phyloP scores from a whole-genome alignment of 805 yeast genomes.

The Wickerhamiella nectarea region DNA sequence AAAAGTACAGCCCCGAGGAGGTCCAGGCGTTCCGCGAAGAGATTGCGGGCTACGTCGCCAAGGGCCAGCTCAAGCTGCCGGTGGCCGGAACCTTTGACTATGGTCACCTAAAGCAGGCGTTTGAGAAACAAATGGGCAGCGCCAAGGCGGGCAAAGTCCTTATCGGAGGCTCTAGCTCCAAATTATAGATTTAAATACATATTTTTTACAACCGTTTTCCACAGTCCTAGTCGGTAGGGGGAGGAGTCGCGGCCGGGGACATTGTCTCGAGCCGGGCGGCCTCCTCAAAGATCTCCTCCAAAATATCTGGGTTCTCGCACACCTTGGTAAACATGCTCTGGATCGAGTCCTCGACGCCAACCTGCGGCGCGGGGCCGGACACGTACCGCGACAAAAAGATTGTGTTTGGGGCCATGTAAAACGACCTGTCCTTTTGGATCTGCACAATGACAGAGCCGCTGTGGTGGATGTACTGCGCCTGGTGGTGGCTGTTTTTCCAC shows the following conservation, averaged over 20 bases:
- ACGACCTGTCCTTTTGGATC: conserved; percentile 60
- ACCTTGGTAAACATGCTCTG: conserved; percentile 54
- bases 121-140: neutral
- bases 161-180: conserved; percentile 6
- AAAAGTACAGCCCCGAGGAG: neutral
- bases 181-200: too few relatives aligned
- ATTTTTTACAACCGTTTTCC: too few relatives aligned
- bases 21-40: neutral
- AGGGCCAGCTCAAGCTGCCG: neutral
- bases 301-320: conserved; percentile 39
- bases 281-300: conserved; percentile 43
- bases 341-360: conserved; percentile 26
- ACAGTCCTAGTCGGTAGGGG: too few relatives aligned
- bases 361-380: conserved; percentile 18
- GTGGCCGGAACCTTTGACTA: neutral
- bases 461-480: conserved; percentile 77
- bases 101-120: conserved; percentile 1
- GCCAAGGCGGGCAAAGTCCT: conserved; percentile 7
- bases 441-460: conserved; percentile 88
- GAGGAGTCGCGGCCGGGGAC: neutral
- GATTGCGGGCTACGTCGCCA: conserved; percentile 3
- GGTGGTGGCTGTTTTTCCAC: conserved; percentile 62
- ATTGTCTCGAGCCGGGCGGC: neutral
- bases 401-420: conserved; percentile 77
- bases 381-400: conserved; percentile 53